Percentiles rank a stretch among this genome's conserved stretches.
phyloP scores from a whole-genome alignment of 306 rosid species.

The Prunus dulcis region DNA sequence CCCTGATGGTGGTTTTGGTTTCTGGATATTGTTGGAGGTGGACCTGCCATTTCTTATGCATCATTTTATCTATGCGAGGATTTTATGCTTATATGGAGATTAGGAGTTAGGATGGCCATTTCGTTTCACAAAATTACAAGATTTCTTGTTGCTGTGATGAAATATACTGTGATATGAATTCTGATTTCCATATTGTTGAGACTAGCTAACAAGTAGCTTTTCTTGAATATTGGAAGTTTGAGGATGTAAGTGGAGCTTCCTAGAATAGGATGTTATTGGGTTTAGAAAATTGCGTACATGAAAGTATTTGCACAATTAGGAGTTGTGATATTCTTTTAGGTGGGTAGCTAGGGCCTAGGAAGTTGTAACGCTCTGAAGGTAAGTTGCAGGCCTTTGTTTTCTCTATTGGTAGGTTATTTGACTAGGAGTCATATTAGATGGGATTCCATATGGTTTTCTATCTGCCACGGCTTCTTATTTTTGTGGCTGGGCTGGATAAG shows the following conservation, averaged over 20 bases:
- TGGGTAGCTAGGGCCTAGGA: conserved; percentile 13
- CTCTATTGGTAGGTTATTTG: conserved; percentile 7
- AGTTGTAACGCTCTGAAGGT: conserved; percentile 25
- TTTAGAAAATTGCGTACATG: conserved; percentile 5
- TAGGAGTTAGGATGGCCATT: conserved; percentile 9
- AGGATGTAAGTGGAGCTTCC: conserved; percentile 19
- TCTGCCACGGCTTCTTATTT: neutral
- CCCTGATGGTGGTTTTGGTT: conserved; percentile 13
- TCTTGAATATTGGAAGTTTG: neutral
- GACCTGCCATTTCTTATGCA: neutral
- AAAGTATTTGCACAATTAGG: neutral
- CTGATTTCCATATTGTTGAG: conserved; percentile 13
- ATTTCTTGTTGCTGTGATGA: conserved; percentile 5
- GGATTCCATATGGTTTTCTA: neutral
- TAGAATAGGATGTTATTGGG: neutral
- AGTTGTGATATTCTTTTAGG: neutral
- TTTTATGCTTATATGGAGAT: neutral
- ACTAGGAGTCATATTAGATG: neutral
- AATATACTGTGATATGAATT: neutral
- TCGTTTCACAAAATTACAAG: conserved; percentile 14
- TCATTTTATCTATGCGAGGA: neutral
- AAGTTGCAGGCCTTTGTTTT: conserved; percentile 17
- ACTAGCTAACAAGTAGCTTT: conserved; percentile 17
- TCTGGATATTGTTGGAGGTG: conserved; percentile 10
- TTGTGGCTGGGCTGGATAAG: neutral